These are phyloP conservation scores for Wickerhamomyces ciferrii DNA, from an alignment of 805 yeast species.

Conservation along the genomic window DNA sequence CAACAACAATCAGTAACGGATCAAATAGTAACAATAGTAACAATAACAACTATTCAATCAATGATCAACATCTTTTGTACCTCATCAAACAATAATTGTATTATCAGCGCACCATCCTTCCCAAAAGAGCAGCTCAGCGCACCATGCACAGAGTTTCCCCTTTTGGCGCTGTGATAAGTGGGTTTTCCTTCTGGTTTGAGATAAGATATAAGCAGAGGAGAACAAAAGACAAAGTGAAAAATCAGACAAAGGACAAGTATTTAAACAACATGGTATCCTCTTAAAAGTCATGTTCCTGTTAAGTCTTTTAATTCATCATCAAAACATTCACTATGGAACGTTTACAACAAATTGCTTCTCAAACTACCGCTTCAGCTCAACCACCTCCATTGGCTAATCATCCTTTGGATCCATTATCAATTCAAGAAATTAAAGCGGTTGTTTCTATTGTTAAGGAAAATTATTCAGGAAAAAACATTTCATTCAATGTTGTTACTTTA, in stretches of 20 bases:
- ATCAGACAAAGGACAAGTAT: too few species aligned
- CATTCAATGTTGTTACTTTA: slow-evolving; percentile 66
- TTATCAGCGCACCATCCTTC: background rate
- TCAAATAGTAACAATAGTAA: too few species aligned
- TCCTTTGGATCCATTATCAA: slow-evolving; percentile 69
- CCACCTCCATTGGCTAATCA: slow-evolving; percentile 55
- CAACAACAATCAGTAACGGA: too few species aligned
- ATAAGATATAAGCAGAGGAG: background rate
- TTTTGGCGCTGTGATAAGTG: background rate
- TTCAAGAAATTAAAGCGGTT: slow-evolving; percentile 55
- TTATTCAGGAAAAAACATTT: slow-evolving; percentile 38
- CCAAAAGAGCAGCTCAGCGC: background rate
- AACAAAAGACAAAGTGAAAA: too few species aligned
- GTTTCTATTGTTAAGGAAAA: slow-evolving; percentile 45
- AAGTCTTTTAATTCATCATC: too few species aligned
- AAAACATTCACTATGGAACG: slow-evolving; percentile 48
- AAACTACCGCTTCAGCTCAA: slow-evolving; percentile 48
- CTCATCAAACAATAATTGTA: too few species aligned
- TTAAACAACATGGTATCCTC: too few species aligned
- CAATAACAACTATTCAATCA: too few species aligned
- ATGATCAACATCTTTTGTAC: too few species aligned
- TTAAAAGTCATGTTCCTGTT: too few species aligned
- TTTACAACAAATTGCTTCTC: slow-evolving; percentile 57
- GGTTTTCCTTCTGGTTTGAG: background rate
- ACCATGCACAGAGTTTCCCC: background rate